Evolutionary conservation across 192 early-diverging fungal genomes (phyloP), one percentile per base, ranked within the genome.

Genomic region (Linderina pennispora): DNA sequence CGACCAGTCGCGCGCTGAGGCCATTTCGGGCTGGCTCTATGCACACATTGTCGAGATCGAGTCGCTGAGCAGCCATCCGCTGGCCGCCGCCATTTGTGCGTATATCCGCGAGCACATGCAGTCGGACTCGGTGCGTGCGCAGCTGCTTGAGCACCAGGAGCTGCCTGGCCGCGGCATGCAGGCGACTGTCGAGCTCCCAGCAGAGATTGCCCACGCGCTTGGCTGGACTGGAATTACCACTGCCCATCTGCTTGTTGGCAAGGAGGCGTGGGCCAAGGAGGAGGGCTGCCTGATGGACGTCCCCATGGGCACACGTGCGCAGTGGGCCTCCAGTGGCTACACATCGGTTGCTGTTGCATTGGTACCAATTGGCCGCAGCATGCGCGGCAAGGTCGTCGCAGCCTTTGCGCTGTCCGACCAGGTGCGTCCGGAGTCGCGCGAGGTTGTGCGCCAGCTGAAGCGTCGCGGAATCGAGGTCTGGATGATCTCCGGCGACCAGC

Each of bases 401-500:
- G 72, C 77, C 21, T 76, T 88, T 45, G 88, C 88, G 0, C 73
- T 98, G 16, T 80, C 90, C 2, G 95, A 98, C 62, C 64, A 60
- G 2, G 60, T 91, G 43, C 90, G 88, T 19, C 89, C 93, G 2
- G 90, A 92, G 50, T 77, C 93, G 2, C 66, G 60, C 8, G 62
- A 75, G 19, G 84, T 87, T 0, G 83, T 98, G 0, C 61, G 65
- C 8, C 77, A 74, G 14, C 74, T 98, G 28, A 59, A 79, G 33
- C 36, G 55, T 19, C 82, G 90, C 77, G 88, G 89, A 2, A 81
- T 92, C 39, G 63, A 79, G 18, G 85, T 89, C 20, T 81, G 81
- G 19, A 94, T 98, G 88, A 80, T 95, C 5, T 95, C 95, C 0
- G 95, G 93, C 4, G 95, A 97, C 56, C 84, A 92, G 40, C 81